Base-by-base conservation (phyloP, 179 eudicot species). In the Spinacia oleracea region DNA sequence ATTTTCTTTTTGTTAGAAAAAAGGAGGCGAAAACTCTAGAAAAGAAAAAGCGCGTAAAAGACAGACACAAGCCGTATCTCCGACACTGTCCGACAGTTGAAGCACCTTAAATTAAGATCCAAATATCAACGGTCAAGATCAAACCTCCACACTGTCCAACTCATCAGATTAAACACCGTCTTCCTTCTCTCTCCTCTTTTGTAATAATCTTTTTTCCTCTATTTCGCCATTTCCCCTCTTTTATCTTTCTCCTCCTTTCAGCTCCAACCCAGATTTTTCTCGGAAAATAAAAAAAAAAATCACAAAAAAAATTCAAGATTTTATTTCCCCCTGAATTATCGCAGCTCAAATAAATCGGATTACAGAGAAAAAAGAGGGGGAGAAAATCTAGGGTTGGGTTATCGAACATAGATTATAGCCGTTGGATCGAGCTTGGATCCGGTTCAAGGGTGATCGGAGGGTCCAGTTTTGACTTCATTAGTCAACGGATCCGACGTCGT, bases 391-490 rank as follows among this genome's bases (percentile, higher is more conserved):
- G 80, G 63, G 53, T 18, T 32, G 16, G 25, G 20, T 9, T 29
- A 3, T 7, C 35, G 29, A 29, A 27, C 51, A 35, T 27, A 8
- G 35, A 34, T 77, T n/a, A 11, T 16, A 21, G 50, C 59, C 50
- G 42, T 65, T 55, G 78, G 82, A 77, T 83, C 77, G 0, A 40
- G 38, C 34, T 72, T 55, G 75, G 82, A 77, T 80, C 80, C n/a
- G 45, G 38, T 72, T 51, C 25, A 16, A 50, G 59, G n/a, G 35
- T 83, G n/a, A 75, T 71, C 29, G 18, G 6, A 48, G 66, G 6
- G 55, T 79, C 59, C 14, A 42, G 27, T 56, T 65, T 68, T 16
- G 63, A 72, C 80, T 21, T 31, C 15, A 14, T 64, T 67, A 40
- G 70, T 78, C 75, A n/a, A 68, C 82, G 73, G 73, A 75, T 72